These are phyloP conservation scores for Euclidium syriacum DNA, from an alignment of 345 rosid species.

Conservation along the genomic window DNA sequence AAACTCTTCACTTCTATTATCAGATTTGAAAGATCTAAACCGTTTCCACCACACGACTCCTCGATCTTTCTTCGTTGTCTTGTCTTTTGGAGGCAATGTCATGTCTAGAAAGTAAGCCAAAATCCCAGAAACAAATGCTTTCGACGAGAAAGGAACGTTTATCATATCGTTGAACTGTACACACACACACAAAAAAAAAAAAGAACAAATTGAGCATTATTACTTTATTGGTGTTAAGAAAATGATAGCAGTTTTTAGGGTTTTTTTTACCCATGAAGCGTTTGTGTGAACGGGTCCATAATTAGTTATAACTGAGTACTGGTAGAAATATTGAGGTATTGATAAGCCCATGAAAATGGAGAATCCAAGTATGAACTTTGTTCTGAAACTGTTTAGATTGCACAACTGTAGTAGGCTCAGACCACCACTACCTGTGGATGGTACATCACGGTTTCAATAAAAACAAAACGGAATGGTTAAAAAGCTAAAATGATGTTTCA, in stretches of 20 bases:
- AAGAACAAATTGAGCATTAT: background rate
- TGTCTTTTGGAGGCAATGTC: constrained; percentile 53
- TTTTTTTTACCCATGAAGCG: constrained; percentile 50
- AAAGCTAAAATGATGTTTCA: background rate
- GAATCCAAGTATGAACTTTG: constrained; percentile 71
- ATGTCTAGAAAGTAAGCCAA: constrained; percentile 59
- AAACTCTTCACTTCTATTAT: constrained; percentile 82
- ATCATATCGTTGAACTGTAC: constrained; percentile 92
- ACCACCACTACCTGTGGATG: constrained; percentile 54
- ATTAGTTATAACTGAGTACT: constrained; percentile 46
- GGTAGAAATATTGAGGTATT: constrained; percentile 75
- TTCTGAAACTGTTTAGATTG: constrained; percentile 75
- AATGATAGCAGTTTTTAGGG: background rate
- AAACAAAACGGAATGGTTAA: background rate
- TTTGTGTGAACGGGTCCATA: constrained; percentile 50
- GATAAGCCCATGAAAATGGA: constrained; percentile 80
- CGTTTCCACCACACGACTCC: constrained; percentile 80
- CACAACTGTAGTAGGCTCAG: constrained; percentile 77
- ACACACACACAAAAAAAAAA: too few species aligned
- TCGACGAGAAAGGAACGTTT: constrained; percentile 82
- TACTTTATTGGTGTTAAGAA: background rate
- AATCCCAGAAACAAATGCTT: constrained; percentile 73
- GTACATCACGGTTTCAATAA: background rate
- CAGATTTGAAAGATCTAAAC: constrained; percentile 71
- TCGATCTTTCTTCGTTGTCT: constrained; percentile 55